Evolutionary conservation across 2,329 filamentous ascomycete genomes (phyloP).

Genomic region (Sphaceloma murrayae): DNA sequence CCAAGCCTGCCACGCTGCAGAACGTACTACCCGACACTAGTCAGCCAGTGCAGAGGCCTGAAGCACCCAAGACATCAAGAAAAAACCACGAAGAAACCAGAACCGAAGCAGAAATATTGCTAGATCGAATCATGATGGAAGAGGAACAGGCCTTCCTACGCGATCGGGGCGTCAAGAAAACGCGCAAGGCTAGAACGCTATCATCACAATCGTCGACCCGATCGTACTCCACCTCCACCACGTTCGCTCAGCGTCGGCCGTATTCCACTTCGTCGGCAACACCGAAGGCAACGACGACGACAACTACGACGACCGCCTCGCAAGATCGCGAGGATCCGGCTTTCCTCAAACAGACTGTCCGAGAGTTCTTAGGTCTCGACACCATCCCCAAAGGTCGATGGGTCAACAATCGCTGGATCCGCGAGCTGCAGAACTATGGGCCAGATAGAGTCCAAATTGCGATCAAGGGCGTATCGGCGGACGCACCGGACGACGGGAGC

Average conservation of each 20-base stretch:
- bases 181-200: too few relatives aligned
- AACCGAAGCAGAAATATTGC: conserved; percentile 1
- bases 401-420: conserved; percentile 13
- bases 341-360: conserved; percentile 14
- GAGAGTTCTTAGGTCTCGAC: conserved; percentile 2
- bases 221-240: too few relatives aligned
- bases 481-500: conserved; percentile 1
- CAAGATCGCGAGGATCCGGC: background rate
- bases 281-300: too few relatives aligned
- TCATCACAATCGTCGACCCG: too few relatives aligned
- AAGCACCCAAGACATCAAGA: too few relatives aligned
- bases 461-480: conserved; percentile 1
- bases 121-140: background rate
- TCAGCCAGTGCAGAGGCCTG: too few relatives aligned
- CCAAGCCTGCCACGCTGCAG: too few relatives aligned
- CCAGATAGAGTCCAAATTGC: conserved; percentile 3
- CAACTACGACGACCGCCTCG: too few relatives aligned
- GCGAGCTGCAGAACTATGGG: conserved; percentile 10
- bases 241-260: too few relatives aligned
- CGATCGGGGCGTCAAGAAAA: too few relatives aligned
- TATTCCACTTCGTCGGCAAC: too few relatives aligned
- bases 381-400: conserved; percentile 8
- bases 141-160: background rate
- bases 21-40: too few relatives aligned
- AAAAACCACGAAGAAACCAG: conserved; percentile 1